Evolutionary conservation across 2,329 filamentous ascomycete species (phyloP), one percentile per base, ranked within the genome.

Genomic region (Clarireedia hainanense): DNA sequence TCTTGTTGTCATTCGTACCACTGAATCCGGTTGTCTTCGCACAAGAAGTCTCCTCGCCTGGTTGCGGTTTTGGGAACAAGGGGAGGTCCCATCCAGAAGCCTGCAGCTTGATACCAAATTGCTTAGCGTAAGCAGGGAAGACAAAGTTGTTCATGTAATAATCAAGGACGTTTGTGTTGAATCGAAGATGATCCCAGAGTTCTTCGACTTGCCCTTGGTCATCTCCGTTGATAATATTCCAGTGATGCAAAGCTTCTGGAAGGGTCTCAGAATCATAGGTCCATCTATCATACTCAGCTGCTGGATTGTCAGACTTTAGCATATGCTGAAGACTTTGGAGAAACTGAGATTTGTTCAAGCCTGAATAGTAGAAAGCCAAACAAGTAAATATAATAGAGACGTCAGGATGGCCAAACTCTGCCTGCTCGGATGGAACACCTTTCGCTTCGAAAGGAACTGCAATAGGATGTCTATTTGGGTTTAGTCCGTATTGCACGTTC

Each of bases 401-500:
- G 61, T 90, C 80, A 0, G 85, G 83, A 60, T 90, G 85, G 0
- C 83, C 81, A 64, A 80, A 89, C 61, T 89, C 85, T 0, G 84
- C 80, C 5, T 80, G 75, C 0, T 80, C 76, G 0, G 77, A 78
- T 0, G 86, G 85, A 0, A 76, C 73, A 2, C 85, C 86, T 56
- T 89, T 88, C 0, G 83, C 82, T 10, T 80, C 74, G 49, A 78
- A 89, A 0, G 86, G 86, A 0, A 89, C 86, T 0, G 85, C 84
- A 5, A 87, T 77, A 0, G 81, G 81, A 40, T 76, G 72, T 15
- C 86, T 74, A 0, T 58, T 47, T 0, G 78, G 75, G 59, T 83
- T 76, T 0, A 85, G 68, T 0, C 82, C 81, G 47, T 85, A 91
- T 45, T 82, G 75, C 0, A 84, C 80, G 51, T 79, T 77, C 79